Conservation (phyloP, 2,329 filamentous ascomycete species). For the Exophiala bonariae region DNA sequence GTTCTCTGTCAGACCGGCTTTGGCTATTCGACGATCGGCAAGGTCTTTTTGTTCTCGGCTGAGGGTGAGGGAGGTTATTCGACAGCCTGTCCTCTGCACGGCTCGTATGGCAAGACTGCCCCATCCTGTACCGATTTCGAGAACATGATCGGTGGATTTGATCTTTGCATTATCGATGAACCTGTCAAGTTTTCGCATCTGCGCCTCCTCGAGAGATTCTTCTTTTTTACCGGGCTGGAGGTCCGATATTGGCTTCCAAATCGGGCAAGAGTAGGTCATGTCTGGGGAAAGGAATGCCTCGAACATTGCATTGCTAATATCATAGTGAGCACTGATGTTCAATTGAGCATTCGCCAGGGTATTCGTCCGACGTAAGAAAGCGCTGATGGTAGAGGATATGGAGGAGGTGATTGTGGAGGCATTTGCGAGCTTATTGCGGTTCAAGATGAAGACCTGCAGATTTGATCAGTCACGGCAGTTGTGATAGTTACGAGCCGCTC, state of each 20-base stretch:
- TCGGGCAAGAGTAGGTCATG: conserved; percentile 29
- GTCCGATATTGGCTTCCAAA: conserved; percentile 36
- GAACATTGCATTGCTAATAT: conserved; percentile 55
- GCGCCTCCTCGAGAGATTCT: conserved; percentile 65
- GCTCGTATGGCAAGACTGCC: conserved; percentile 72
- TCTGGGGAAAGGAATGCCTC: conserved; percentile 29
- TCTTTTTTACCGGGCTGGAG: conserved; percentile 48
- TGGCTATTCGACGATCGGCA: conserved; percentile 64
- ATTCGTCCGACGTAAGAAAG: conserved; percentile 59
- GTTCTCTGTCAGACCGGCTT: conserved; percentile 58
- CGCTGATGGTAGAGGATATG: conserved; percentile 58
- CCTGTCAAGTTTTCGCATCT: conserved; percentile 65
- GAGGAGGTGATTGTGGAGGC: conserved; percentile 63
- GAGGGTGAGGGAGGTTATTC: conserved; percentile 67
- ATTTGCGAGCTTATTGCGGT: conserved; percentile 64
- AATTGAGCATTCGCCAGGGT: conserved; percentile 59
- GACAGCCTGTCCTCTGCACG: conserved; percentile 65
- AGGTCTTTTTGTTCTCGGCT: conserved; percentile 68
- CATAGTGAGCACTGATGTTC: conserved; percentile 72
- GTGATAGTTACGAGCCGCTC: background rate
- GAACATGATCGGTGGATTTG: conserved; percentile 64
- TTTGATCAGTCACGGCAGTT: background rate
- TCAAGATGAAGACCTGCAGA: conserved; percentile 66
- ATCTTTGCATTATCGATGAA: conserved; percentile 67
- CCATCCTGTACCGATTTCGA: conserved; percentile 77